A percentile compares a stretch with the other conserved stretches of the same genome.
Evolutionary conservation across 345 rosid species (phyloP).

Genomic region (Brassica cretica): DNA sequence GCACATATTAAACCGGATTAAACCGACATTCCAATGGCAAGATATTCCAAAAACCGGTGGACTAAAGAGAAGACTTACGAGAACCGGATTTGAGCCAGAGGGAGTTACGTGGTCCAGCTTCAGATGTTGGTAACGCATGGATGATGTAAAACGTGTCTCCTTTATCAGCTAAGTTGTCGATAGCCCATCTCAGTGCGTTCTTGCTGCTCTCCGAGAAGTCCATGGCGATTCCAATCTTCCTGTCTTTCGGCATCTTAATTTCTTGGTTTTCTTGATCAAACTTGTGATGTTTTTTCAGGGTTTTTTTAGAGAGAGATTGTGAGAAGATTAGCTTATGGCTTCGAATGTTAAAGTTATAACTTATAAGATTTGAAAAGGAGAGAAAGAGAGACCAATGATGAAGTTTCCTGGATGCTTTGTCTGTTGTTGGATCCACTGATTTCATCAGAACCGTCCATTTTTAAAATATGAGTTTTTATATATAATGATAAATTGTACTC

Average conservation of each 20-base stretch:
- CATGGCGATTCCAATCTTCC: conserved; percentile 80
- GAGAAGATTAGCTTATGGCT: conserved; percentile 4
- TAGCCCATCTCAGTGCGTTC: conserved; percentile 82
- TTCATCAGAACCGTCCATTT: conserved; percentile 25
- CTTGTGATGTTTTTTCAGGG: neutral
- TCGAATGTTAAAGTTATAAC: neutral
- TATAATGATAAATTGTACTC: neutral
- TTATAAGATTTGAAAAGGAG: neutral
- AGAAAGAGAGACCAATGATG: conserved; percentile 13
- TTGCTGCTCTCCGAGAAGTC: conserved; percentile 96
- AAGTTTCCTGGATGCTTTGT: conserved; percentile 31
- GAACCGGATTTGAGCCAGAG: conserved; percentile 68
- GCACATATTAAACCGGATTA: neutral
- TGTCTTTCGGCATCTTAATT: conserved; percentile 58
- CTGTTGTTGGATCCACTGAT: conserved; percentile 10
- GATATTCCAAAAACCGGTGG: neutral
- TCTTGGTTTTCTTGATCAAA: conserved; percentile 8
- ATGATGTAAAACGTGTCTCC: conserved; percentile 74
- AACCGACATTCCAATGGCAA: neutral
- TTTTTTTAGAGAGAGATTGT: neutral
- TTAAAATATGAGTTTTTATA: neutral
- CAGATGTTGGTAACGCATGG: conserved; percentile 54
- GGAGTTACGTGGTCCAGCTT: conserved; percentile 49
- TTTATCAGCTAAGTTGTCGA: conserved; percentile 70
- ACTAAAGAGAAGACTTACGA: conserved; percentile 49